Conservation (phyloP, 768 basidiomycete species). For the Fistulinella prunicolor region DNA sequence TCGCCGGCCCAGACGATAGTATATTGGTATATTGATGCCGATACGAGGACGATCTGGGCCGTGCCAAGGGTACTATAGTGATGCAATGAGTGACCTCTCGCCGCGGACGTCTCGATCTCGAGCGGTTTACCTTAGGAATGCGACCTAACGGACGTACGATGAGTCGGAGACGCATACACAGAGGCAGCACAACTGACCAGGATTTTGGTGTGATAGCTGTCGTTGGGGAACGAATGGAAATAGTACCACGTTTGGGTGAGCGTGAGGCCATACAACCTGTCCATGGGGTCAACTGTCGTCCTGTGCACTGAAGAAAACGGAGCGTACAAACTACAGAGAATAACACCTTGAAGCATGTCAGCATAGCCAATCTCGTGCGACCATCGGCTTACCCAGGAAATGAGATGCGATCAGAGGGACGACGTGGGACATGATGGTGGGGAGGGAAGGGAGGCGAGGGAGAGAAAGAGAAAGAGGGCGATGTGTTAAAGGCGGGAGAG, state of each 20-base stretch:
- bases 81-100: constrained; percentile 2
- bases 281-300: neutral
- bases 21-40: constrained; percentile 32
- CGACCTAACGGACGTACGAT: constrained; percentile 19
- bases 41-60: constrained; percentile 28
- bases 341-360: constrained; percentile 25
- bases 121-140: constrained; percentile 24
- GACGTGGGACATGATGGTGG: constrained; percentile 13
- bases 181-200: constrained; percentile 21
- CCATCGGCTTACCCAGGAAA: constrained; percentile 22
- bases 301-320: neutral
- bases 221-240: constrained; percentile 30
- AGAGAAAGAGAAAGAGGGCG: neutral
- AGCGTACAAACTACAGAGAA: constrained; percentile 33
- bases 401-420: constrained; percentile 28
- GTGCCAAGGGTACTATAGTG: constrained; percentile 26
- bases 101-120: neutral
- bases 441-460: neutral
- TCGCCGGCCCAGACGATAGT: constrained; percentile 31
- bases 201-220: constrained; percentile 30
- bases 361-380: neutral
- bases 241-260: constrained; percentile 35
- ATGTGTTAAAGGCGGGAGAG: neutral
- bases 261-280: constrained; percentile 36
- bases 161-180: neutral